Conservation (phyloP, 208 protist genomes). For the Crithidia brevicula region DNA sequence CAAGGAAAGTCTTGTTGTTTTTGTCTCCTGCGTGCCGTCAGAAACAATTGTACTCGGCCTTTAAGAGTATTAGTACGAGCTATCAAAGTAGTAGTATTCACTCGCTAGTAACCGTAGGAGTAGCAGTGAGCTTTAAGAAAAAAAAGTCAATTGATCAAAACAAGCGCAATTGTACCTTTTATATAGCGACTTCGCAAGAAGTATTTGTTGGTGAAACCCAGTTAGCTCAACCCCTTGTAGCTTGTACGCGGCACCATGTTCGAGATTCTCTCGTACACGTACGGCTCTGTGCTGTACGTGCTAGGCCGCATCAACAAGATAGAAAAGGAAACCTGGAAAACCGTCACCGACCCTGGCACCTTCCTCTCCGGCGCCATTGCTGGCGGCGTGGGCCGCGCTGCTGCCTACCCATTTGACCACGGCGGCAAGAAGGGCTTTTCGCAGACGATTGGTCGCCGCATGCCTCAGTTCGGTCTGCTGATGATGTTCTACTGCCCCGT, state of each 20-base stretch:
- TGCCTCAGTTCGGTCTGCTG: conserved; percentile 80
- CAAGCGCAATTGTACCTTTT: too few species aligned
- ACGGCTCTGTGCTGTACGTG: conserved; percentile 37
- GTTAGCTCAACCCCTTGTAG: too few species aligned
- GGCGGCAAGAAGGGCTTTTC: conserved; percentile 76
- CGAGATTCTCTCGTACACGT: conserved; percentile 52
- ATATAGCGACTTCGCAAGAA: too few species aligned
- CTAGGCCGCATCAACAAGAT: conserved; percentile 56
- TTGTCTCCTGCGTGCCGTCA: too few species aligned
- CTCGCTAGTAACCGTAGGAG: too few species aligned
- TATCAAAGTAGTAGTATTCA: too few species aligned
- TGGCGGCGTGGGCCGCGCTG: conserved; percentile 61
- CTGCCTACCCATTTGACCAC: conserved; percentile 66
- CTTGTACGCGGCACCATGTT: conserved; percentile 41
- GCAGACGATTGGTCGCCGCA: conserved; percentile 73
- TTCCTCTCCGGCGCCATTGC: conserved; percentile 82
- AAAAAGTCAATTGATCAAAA: too few species aligned
- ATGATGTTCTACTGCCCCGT: conserved; percentile 90
- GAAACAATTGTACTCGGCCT: too few species aligned
- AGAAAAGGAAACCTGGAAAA: conserved; percentile 63
- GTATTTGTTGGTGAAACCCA: too few species aligned
- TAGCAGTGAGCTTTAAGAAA: too few species aligned
- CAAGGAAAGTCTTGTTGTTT: too few species aligned
- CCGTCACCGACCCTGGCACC: conserved; percentile 73
- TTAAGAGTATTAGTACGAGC: too few species aligned